phyloP scores from a whole-genome alignment of 75 land plant species.

The Pinus taeda region DNA sequence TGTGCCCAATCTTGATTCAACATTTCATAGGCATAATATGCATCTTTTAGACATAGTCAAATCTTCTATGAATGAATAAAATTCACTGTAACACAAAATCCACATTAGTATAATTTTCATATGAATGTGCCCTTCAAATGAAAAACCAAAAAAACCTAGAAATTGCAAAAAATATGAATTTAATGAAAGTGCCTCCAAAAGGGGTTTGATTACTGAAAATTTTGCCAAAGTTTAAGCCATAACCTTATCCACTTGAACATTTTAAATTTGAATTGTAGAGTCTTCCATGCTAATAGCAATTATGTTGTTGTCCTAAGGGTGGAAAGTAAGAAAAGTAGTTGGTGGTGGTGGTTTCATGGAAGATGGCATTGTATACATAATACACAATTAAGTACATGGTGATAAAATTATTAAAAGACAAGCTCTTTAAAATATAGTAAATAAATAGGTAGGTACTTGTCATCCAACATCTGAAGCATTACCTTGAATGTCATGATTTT shows the following conservation, averaged over 20 bases:
- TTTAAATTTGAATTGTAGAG: no score
- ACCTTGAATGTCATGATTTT: background rate
- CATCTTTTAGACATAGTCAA: no score
- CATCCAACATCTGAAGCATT: no score
- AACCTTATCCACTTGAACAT: conserved; percentile 33
- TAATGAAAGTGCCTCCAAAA: no score
- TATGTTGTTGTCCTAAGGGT: conserved; percentile 62
- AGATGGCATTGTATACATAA: conserved; percentile 44
- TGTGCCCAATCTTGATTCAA: no score
- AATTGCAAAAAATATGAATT: no score
- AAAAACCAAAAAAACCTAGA: no score
- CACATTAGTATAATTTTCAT: no score
- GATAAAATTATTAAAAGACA: conserved; percentile 1
- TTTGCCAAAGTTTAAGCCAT: background rate
- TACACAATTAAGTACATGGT: conserved; percentile 8
- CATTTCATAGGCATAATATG: no score
- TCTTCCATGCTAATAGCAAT: background rate
- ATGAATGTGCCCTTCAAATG: no score
- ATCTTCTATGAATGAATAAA: no score
- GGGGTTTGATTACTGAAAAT: background rate
- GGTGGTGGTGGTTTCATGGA: conserved; percentile 62
- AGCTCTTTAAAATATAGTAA: conserved; percentile 10
- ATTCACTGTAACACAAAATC: no score
- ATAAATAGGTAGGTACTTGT: conserved; percentile 1
- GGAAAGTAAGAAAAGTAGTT: conserved; percentile 57